Evolutionary conservation across 805 yeast genomes (phyloP).

Genomic region (Blastobotrys americana): DNA sequence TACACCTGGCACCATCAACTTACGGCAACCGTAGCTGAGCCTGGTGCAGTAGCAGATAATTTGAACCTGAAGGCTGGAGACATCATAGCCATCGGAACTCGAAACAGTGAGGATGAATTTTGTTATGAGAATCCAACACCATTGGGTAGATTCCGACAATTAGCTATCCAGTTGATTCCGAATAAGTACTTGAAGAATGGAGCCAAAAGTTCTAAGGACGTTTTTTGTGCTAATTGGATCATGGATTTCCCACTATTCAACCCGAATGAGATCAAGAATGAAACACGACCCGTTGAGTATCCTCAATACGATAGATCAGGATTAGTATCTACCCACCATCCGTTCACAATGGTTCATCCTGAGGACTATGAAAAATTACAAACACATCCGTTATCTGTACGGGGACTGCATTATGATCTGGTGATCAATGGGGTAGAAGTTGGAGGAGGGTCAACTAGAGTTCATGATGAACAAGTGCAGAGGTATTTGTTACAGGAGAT

Average conservation of each 20-base stretch:
- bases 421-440: slow-evolving; percentile 92
- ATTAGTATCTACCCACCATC: slow-evolving; percentile 83
- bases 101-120: slow-evolving; percentile 38
- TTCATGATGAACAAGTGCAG: slow-evolving; percentile 80
- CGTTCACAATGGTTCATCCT: slow-evolving; percentile 85
- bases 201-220: slow-evolving; percentile 9
- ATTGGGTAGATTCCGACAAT: slow-evolving; percentile 74
- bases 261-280: slow-evolving; percentile 47
- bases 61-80: slow-evolving; percentile 65
- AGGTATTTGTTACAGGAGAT: slow-evolving; percentile 59
- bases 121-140: slow-evolving; percentile 95
- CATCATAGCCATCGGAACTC: slow-evolving; percentile 68
- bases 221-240: slow-evolving; percentile 53
- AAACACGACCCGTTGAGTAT: slow-evolving; percentile 32
- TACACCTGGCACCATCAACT: not conserved
- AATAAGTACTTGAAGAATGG: slow-evolving; percentile 39
- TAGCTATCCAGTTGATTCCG: slow-evolving; percentile 54
- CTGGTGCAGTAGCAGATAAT: slow-evolving; percentile 2
- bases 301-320: slow-evolving; percentile 51
- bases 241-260: slow-evolving; percentile 88
- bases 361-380: slow-evolving; percentile 56
- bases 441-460: slow-evolving; percentile 96
- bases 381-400: slow-evolving; percentile 51
- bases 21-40: not conserved
- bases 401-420: slow-evolving; percentile 90